phyloP scores from a whole-genome alignment of 352 stramenopile species.

The Phytophthora crassamura region DNA sequence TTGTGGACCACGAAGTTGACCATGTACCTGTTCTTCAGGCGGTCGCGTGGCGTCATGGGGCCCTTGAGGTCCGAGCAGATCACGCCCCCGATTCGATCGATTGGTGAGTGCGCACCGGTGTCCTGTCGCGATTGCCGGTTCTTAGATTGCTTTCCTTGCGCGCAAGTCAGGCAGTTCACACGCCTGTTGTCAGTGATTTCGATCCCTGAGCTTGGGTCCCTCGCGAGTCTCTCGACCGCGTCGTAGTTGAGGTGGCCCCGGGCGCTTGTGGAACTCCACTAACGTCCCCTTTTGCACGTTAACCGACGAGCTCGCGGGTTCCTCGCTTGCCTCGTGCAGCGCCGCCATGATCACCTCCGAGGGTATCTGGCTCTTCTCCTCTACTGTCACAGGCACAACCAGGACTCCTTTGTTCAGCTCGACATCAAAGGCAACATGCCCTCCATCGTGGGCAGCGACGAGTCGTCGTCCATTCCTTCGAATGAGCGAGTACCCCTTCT shows the following conservation, averaged over 20 bases:
- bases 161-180: too few relatives aligned
- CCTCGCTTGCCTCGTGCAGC: background rate
- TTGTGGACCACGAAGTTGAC: constrained; percentile 27
- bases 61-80: constrained; percentile 11
- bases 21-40: constrained; percentile 21
- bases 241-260: background rate
- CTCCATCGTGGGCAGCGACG: background rate
- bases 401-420: background rate
- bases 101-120: background rate
- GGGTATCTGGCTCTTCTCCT: too few relatives aligned
- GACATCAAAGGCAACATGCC: background rate
- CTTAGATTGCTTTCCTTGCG: too few relatives aligned
- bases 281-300: background rate
- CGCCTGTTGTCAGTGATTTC: too few relatives aligned
- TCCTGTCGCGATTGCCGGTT: too few relatives aligned
- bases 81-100: constrained; percentile 29
- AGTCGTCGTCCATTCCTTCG: background rate
- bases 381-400: background rate
- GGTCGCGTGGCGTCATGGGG: constrained; percentile 8
- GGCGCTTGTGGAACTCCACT: background rate
- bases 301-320: background rate
- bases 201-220: too few relatives aligned
- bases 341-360: background rate
- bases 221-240: background rate
- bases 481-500: background rate